Conservation (phyloP, 257 asterid genomes). For the Leptodermis oblonga region DNA sequence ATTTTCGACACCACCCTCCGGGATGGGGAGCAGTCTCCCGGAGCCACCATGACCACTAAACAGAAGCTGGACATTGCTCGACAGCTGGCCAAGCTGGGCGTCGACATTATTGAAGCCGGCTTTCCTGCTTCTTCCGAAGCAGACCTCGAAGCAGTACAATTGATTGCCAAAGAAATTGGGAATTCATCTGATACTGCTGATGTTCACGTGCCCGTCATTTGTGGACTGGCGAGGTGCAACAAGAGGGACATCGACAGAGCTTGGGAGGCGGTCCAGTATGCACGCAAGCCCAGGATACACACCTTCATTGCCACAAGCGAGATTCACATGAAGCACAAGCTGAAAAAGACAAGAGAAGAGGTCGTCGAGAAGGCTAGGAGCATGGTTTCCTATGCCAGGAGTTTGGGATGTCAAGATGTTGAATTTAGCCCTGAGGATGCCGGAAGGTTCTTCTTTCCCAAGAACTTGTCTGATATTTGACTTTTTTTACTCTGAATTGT, state of each 20-base stretch:
- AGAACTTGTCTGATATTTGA: not conserved
- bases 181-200: conserved; percentile 28
- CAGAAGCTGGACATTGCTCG: conserved; percentile 89
- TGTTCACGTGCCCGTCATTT: conserved; percentile 73
- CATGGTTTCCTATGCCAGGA: conserved; percentile 85
- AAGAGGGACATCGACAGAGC: conserved; percentile 82
- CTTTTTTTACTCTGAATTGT: too few relatives aligned
- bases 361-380: conserved; percentile 84
- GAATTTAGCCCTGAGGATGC: conserved; percentile 99
- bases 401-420: conserved; percentile 86
- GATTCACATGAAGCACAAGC: conserved; percentile 83
- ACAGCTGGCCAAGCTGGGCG: conserved; percentile 84
- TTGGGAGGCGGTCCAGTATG: conserved; percentile 92
- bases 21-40: conserved; percentile 99
- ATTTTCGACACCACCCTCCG: conserved; percentile 94
- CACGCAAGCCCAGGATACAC: conserved; percentile 86
- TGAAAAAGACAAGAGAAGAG: conserved; percentile 70
- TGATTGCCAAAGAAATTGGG: conserved; percentile 81
- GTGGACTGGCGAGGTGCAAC: conserved; percentile 91
- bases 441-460: conserved; percentile 59
- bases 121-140: conserved; percentile 93
- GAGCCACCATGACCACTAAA: conserved; percentile 92
- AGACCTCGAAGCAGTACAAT: conserved; percentile 74
- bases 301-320: conserved; percentile 96
- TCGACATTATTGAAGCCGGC: conserved; percentile 93